Evolutionary conservation across 2,329 filamentous ascomycete species (phyloP).

Genomic region (Zymoseptoria tritici): DNA sequence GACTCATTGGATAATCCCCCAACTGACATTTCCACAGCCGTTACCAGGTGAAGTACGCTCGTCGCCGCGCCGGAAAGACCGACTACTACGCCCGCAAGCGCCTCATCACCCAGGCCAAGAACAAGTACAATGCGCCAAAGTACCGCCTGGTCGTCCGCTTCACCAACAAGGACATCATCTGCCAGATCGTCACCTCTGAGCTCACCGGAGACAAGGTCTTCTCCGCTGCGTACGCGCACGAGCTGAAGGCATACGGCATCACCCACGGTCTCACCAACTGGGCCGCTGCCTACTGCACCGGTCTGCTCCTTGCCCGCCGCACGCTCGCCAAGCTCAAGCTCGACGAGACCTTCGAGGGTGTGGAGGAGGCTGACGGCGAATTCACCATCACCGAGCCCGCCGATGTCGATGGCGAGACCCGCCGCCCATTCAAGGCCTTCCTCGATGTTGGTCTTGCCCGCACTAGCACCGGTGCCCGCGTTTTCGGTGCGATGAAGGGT

Average conservation of each 20-base stretch:
- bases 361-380: slow-evolving; percentile 95
- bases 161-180: slow-evolving; percentile 88
- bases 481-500: slow-evolving; percentile 99
- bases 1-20: slow-evolving; percentile 1
- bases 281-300: slow-evolving; percentile 93
- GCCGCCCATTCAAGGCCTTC: slow-evolving; percentile 98
- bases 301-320: slow-evolving; percentile 94
- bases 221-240: slow-evolving; percentile 85
- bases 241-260: slow-evolving; percentile 96
- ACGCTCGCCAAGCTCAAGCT: slow-evolving; percentile 94
- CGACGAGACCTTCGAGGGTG: slow-evolving; percentile 86
- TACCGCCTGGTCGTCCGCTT: slow-evolving; percentile 94
- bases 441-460: slow-evolving; percentile 95
- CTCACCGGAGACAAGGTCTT: slow-evolving; percentile 98
- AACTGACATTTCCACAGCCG: slow-evolving; percentile 52
- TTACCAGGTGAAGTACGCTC: slow-evolving; percentile 99
- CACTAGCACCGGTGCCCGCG: slow-evolving; percentile 95
- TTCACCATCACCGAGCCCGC: slow-evolving; percentile 90
- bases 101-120: slow-evolving; percentile 99
- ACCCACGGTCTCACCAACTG: slow-evolving; percentile 99
- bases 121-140: slow-evolving; percentile 99
- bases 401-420: slow-evolving; percentile 77
- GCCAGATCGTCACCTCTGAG: slow-evolving; percentile 94
- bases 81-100: slow-evolving; percentile 99
- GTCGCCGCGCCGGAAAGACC: slow-evolving; percentile 92